Evolutionary conservation across 768 basidiomycete species (phyloP), one percentile per base, ranked within the genome.

Genomic region (Trametes elegans): DNA sequence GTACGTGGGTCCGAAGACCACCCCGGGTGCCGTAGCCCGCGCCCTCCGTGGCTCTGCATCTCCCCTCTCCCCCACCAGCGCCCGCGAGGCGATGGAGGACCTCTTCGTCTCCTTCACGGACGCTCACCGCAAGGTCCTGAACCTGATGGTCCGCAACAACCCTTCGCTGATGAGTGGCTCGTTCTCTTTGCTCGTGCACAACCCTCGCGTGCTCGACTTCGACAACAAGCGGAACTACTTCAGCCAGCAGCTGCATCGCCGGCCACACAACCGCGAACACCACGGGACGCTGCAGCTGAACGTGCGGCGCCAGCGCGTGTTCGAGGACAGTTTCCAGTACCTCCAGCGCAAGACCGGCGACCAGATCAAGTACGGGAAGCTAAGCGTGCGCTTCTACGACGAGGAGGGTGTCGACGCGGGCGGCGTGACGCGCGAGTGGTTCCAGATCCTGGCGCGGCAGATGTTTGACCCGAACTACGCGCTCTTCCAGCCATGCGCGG

Each of bases 401-500:
- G 97, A 99, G 66, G 97, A 98, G 66, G 97, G 97, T 47, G 93
- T 99, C 19, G 97, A 99, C 68, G 97, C 97, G 0, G 97, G 97
- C 19, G 97, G 97, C 62, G 92, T 99, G 31, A 97, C 97, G 7
- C 82, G 96, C 55, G 95, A 98, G 74, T 98, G 95, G 94, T 98
- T 95, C 85, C 91, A 94, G 64, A 96, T 97, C 47, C 84, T 99
- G 16, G 95, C 97, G 1, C 82, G 94, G 46, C 94, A 97, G 70
- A 99, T 99, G 89, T 99, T 99, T 73, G 93, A 99, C 69, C 96
- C 97, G 23, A 93, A 96, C 73, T 97, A 97, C 63, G 96, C 94
- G 5, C 80, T 98, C 24, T 99, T 99, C 83, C 93, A 98, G 68
- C 96, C 97, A 16, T 97, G 93, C 68, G 94, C 93, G 0, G 95